Evolutionary conservation across 1,139 yeast species (phyloP).

Genomic region (Taphrina confusa): DNA sequence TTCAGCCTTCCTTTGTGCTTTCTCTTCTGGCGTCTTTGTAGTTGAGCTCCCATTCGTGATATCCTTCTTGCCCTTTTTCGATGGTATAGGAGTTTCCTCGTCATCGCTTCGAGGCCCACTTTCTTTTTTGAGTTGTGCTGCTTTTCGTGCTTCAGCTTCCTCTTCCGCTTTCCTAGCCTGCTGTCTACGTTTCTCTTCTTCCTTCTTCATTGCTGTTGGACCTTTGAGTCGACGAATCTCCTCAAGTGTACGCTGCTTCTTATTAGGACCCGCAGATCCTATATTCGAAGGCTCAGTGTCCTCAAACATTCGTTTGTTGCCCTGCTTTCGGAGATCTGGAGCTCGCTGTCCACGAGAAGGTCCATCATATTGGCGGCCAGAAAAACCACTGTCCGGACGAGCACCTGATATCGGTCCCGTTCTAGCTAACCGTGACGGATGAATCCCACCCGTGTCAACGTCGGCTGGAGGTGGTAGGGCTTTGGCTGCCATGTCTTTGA

Average conservation of each 20-base stretch:
- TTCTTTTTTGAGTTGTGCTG: neutral
- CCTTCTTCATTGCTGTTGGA: constrained; percentile 29
- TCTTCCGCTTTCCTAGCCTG: constrained; percentile 2
- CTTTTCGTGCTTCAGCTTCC: constrained; percentile 1
- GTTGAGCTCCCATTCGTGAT: neutral
- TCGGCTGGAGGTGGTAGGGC: constrained; percentile 14
- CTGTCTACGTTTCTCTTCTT: constrained; percentile 16
- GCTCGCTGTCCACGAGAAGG: constrained; percentile 30
- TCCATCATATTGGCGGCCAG: constrained; percentile 7
- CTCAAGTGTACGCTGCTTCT: constrained; percentile 28
- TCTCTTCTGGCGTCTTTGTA: constrained; percentile 1
- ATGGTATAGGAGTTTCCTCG: constrained; percentile 14
- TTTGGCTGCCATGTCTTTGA: constrained; percentile 30
- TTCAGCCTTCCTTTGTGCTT: constrained; percentile 4
- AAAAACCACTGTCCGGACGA: neutral
- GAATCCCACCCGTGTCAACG: constrained; percentile 28
- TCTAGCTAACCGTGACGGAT: constrained; percentile 27
- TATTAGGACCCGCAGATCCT: neutral
- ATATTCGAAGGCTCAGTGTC: neutral
- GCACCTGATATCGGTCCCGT: neutral
- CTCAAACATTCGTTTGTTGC: constrained; percentile 23
- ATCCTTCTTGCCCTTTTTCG: constrained; percentile 9
- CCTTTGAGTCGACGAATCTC: constrained; percentile 27
- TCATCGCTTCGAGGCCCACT: neutral
- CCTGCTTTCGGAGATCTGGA: constrained; percentile 24